Base-by-base conservation (phyloP, 163 green algal genomes). In the Chlamydomonas reinhardtii region DNA sequence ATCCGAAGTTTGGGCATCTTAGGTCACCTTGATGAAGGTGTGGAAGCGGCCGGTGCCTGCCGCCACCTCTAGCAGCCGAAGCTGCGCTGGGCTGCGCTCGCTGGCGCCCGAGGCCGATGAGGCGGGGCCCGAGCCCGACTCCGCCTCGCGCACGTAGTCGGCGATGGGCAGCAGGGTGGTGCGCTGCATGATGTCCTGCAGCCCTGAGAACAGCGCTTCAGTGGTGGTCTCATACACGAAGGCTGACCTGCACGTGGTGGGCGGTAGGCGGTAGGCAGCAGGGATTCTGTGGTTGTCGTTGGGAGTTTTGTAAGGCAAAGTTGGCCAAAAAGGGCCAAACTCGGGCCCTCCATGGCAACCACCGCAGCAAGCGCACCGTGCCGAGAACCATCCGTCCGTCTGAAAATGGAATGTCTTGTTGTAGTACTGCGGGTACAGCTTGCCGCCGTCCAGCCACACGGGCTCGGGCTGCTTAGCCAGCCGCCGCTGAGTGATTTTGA, bases 21-120 rank as follows among this genome's bases (percentile, higher is more conserved):
- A n/a, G n/a, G n/a, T n/a, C n/a, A 92, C 93, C 92, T 98, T 97
- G 79, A 98, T 89, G 88, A 99, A 99, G 11, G 96, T 98, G 73
- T 95, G 91, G 74, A 98, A 98, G 31, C 97, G 91, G 9, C 97
- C 97, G 0, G 97, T 99, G 85, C 97, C 96, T 69, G 92, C 96
- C 16, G 93, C 95, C 4, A 98, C 90, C 88, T 99, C 97, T 64
- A 99, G 90, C 76, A 97, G 82, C 25, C 84, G 86, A 61, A 94
- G 76, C 12, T 88, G 59, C 59, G 59, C 59, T 22, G 59, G 48
- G 48, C 59, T 34, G 12, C 62, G 62, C 62, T 32, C 25, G 27
- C 62, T 56, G 48, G 48, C 48, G 9, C 48, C 48, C 1, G 48
- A 56, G 6, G 48, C 48, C 48, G 48, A 56, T 9, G 48, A 56